These are phyloP conservation scores for Solanum bukasovii DNA, from an alignment of 257 asterid genomes.

Conservation along the genomic window DNA sequence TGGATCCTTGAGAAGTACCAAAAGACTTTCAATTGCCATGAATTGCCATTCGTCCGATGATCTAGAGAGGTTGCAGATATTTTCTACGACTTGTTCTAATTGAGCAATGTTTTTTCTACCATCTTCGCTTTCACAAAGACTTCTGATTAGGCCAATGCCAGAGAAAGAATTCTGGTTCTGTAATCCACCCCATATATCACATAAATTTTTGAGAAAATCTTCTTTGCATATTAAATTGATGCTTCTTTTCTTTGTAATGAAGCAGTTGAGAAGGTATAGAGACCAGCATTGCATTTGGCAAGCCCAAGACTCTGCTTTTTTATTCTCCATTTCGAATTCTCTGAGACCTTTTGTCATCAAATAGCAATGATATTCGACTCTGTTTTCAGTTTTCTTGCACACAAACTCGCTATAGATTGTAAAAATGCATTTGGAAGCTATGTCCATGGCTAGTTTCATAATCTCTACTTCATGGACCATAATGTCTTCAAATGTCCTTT, in stretches of 20 bases:
- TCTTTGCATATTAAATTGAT: constrained; percentile 3
- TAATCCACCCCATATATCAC: constrained; percentile 19
- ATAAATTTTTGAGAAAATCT: constrained; percentile 9
- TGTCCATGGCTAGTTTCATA: constrained; percentile 3
- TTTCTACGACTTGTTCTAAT: background rate
- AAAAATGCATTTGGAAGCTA: constrained; percentile 7
- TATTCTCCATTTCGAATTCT: constrained; percentile 7
- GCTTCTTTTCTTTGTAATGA: background rate
- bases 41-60: constrained; percentile 14
- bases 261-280: constrained; percentile 18
- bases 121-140: constrained; percentile 3
- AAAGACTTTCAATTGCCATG: constrained; percentile 13
- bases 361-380: constrained; percentile 9
- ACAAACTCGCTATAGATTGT: constrained; percentile 7
- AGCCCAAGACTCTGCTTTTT: constrained; percentile 22
- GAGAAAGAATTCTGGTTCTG: constrained; percentile 9
- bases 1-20: constrained; percentile 16
- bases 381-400: background rate
- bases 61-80: constrained; percentile 12
- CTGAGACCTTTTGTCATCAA: background rate
- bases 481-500: constrained; percentile 2
- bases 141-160: constrained; percentile 18
- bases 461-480: constrained; percentile 2
- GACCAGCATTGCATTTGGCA: constrained; percentile 23
- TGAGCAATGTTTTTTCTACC: constrained; percentile 19